Conservation (phyloP, 2,329 filamentous ascomycete genomes). For the Pseudogymnoascus sp. region DNA sequence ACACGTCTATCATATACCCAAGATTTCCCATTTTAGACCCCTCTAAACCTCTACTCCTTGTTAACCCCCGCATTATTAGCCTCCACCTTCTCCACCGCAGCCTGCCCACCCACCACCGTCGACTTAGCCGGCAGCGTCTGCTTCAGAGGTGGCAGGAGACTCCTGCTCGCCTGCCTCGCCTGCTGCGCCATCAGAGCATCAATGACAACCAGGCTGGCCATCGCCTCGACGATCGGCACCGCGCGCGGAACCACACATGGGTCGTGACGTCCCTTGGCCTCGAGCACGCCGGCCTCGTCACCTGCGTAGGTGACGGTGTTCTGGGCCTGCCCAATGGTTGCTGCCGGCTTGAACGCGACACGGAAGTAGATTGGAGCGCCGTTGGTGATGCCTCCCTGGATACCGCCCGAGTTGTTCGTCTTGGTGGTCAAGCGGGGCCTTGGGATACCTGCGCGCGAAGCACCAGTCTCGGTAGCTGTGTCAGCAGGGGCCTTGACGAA, state of each 20-base stretch:
- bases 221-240: conserved; percentile 81
- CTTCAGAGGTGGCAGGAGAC: conserved; percentile 35
- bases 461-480: conserved; percentile 37
- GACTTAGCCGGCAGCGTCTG: conserved; percentile 13
- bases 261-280: conserved; percentile 90
- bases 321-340: conserved; percentile 87
- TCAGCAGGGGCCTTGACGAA: conserved; percentile 51
- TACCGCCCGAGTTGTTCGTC: conserved; percentile 91
- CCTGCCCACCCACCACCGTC: conserved; percentile 1
- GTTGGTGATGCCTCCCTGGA: conserved; percentile 93
- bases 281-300: conserved; percentile 59
- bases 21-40: not conserved
- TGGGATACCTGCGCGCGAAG: conserved; percentile 35
- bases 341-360: conserved; percentile 88
- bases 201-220: conserved; percentile 81
- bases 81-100: conserved; percentile 3
- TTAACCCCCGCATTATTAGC: conserved; percentile 2
- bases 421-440: conserved; percentile 66
- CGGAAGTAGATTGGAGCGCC: conserved; percentile 91
- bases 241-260: conserved; percentile 86
- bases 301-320: conserved; percentile 73
- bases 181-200: conserved; percentile 82
- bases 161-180: conserved; percentile 41
- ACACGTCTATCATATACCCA: conserved; percentile 3
- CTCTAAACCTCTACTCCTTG: not conserved